Conservation (phyloP, 495 filamentous ascomycete species). For the Achaetomiella virescens region DNA sequence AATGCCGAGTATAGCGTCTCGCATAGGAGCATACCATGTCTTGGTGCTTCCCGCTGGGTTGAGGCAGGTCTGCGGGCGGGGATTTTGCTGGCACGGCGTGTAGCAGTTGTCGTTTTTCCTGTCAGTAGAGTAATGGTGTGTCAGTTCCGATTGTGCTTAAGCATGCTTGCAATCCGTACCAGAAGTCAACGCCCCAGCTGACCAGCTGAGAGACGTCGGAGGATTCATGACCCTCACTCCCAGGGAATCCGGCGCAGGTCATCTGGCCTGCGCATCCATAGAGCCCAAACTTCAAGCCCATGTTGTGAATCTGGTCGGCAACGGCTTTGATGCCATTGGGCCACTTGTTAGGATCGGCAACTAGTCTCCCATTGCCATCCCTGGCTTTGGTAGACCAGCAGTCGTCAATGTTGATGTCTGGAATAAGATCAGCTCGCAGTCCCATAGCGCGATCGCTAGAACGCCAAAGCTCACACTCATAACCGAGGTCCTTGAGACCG, state of each 20-base stretch:
- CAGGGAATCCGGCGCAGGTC: slow-evolving; percentile 61
- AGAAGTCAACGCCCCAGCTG: slow-evolving; percentile 60
- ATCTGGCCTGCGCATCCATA: slow-evolving; percentile 56
- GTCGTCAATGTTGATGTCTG: slow-evolving; percentile 55
- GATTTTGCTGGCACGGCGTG: slow-evolving; percentile 14
- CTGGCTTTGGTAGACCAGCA: slow-evolving; percentile 56
- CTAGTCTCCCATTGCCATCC: slow-evolving; percentile 44
- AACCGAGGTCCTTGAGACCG: slow-evolving; percentile 54
- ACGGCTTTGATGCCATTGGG: slow-evolving; percentile 57
- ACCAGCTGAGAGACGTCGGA: slow-evolving; percentile 58
- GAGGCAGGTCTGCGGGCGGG: slow-evolving; percentile 37
- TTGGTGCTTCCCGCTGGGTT: slow-evolving; percentile 48
- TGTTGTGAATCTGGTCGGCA: slow-evolving; percentile 50
- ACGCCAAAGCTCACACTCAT: slow-evolving; percentile 38
- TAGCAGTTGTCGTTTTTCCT: slow-evolving; percentile 67
- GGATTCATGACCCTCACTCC: slow-evolving; percentile 53
- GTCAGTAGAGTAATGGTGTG: background rate
- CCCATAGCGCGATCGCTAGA: background rate
- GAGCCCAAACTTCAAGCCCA: slow-evolving; percentile 61
- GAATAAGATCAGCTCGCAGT: background rate
- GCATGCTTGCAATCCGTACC: slow-evolving; percentile 25
- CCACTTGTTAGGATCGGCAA: slow-evolving; percentile 53
- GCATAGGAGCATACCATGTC: slow-evolving; percentile 52
- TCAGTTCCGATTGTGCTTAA: too few relatives aligned
- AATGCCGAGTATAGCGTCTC: slow-evolving; percentile 50